Evolutionary conservation across 176 grass and related monocot species (phyloP).

Genomic region (Typha latifolia): DNA sequence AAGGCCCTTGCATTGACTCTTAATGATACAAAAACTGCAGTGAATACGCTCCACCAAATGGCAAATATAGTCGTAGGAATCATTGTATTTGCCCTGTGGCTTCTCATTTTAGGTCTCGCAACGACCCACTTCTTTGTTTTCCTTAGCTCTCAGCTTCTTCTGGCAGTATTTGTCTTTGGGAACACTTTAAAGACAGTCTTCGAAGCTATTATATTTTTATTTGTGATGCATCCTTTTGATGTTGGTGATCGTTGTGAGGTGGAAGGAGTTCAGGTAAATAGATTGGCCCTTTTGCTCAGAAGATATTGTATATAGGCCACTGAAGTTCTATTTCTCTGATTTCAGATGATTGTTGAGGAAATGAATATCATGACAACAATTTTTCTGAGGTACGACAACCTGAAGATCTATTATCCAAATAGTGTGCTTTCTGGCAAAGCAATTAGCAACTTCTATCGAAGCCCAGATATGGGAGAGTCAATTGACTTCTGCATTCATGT

Average conservation of each 20-base stretch:
- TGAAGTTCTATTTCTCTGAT: slow-evolving; percentile 10
- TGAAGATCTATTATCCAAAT: slow-evolving; percentile 83
- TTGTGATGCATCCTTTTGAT: slow-evolving; percentile 95
- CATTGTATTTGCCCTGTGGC: slow-evolving; percentile 74
- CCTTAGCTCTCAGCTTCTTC: slow-evolving; percentile 67
- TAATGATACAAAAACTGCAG: slow-evolving; percentile 93
- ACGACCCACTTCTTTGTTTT: slow-evolving; percentile 70
- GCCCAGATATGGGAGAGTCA: slow-evolving; percentile 89
- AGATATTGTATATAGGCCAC: slow-evolving; percentile 4
- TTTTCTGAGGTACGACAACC: slow-evolving; percentile 88
- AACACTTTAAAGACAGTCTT: slow-evolving; percentile 89
- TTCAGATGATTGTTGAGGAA: slow-evolving; percentile 85
- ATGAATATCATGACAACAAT: slow-evolving; percentile 97
- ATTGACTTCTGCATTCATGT: slow-evolving; percentile 74
- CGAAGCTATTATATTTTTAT: slow-evolving; percentile 83
- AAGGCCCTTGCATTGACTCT: slow-evolving; percentile 91
- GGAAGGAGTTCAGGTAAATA: slow-evolving; percentile 62
- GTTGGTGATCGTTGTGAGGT: slow-evolving; percentile 86
- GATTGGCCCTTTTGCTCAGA: background rate
- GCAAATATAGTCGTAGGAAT: slow-evolving; percentile 60
- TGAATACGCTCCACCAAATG: slow-evolving; percentile 96
- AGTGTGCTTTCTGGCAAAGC: slow-evolving; percentile 52
- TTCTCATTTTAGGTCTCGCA: slow-evolving; percentile 67
- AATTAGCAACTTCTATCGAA: slow-evolving; percentile 85
- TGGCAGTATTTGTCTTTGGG: slow-evolving; percentile 81